A percentile compares a stretch with the other conserved stretches of the same genome.
Evolutionary conservation across 805 yeast genomes (phyloP).

Genomic region (Kockiozyma suomiensis): DNA sequence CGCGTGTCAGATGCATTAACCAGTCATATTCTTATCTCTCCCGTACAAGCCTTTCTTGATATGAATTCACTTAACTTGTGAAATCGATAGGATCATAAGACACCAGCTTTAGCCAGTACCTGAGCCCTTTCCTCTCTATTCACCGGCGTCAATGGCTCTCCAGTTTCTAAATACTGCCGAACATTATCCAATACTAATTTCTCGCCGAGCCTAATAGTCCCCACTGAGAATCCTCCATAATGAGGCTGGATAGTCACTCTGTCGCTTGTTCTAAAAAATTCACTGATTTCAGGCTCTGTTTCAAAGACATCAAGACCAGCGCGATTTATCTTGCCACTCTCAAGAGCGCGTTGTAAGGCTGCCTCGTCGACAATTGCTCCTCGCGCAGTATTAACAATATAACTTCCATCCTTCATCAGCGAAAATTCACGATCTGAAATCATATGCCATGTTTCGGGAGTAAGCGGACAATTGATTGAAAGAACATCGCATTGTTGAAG

Average conservation of each 20-base stretch:
- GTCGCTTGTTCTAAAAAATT: slow-evolving; percentile 50
- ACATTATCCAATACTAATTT: slow-evolving; percentile 19
- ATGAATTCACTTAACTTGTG: no score
- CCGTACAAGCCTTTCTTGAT: no score
- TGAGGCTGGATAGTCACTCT: slow-evolving; percentile 60
- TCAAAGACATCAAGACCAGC: slow-evolving; percentile 67
- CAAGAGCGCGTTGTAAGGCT: slow-evolving; percentile 51
- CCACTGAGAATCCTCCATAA: slow-evolving; percentile 49
- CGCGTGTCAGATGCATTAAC: no score
- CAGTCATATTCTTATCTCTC: no score
- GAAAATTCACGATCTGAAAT: slow-evolving; percentile 49
- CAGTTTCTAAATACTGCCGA: slow-evolving; percentile 12
- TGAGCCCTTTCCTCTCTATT: not conserved
- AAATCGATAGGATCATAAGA: no score
- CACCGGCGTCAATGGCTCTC: slow-evolving; percentile 22
- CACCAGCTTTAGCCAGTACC: not conserved
- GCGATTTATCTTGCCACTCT: slow-evolving; percentile 53
- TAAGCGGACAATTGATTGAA: slow-evolving; percentile 56
- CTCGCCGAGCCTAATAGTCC: slow-evolving; percentile 37
- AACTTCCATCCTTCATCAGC: slow-evolving; percentile 57
- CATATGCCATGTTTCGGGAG: slow-evolving; percentile 54
- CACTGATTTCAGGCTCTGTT: slow-evolving; percentile 56
- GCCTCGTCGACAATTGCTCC: slow-evolving; percentile 62
- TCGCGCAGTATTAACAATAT: slow-evolving; percentile 61
- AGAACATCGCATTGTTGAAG: slow-evolving; percentile 53